Evolutionary conservation across 306 rosid species (phyloP).

Genomic region (Quercus wislizeni): DNA sequence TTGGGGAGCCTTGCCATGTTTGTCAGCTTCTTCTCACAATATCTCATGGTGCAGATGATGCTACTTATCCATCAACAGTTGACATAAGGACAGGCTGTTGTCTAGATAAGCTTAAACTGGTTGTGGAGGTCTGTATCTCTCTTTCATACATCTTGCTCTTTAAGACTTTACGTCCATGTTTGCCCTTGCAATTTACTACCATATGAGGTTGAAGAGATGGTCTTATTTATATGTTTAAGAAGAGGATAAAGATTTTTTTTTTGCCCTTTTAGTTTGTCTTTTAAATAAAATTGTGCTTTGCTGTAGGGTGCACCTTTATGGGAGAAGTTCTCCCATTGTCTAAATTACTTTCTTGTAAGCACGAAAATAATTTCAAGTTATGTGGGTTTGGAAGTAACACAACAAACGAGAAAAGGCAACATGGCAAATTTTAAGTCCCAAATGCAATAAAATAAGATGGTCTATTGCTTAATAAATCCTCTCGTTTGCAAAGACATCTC

Average conservation of each 20-base stretch:
- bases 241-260: neutral
- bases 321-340: neutral
- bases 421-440: neutral
- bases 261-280: neutral
- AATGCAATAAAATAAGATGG: neutral
- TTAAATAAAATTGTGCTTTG: neutral
- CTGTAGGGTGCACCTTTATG: neutral
- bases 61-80: conserved; percentile 92
- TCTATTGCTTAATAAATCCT: neutral
- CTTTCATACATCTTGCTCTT: conserved; percentile 14
- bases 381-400: neutral
- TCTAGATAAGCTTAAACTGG: conserved; percentile 80
- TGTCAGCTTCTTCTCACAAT: conserved; percentile 99
- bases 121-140: conserved; percentile 69
- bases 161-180: conserved; percentile 5
- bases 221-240: neutral
- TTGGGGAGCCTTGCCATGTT: conserved; percentile 96
- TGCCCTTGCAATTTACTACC: neutral
- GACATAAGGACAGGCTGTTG: conserved; percentile 87
- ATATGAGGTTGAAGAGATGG: neutral
- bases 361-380: neutral
- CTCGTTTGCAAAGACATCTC: neutral
- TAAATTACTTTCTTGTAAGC: neutral
- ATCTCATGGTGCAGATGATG: conserved; percentile 96
- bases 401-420: neutral